Evolutionary conservation across 169 alveolate species (phyloP), one percentile per base, ranked within the genome.

Genomic region (Eimeria tenella): DNA sequence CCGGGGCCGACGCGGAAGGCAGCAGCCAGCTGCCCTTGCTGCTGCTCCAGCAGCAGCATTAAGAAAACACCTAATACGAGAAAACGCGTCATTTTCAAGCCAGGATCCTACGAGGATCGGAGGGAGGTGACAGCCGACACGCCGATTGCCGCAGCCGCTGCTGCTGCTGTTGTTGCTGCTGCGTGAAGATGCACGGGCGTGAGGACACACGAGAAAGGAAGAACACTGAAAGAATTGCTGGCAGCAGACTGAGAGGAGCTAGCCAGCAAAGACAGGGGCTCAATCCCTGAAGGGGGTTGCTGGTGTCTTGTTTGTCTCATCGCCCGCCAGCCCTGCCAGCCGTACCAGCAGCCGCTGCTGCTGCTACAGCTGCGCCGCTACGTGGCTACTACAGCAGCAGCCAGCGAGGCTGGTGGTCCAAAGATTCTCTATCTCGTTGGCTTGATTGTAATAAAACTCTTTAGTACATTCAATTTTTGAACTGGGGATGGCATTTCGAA

Each of bases 81-180:
- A 68, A 68, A 21, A 52, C 65, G 86, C 6, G 86, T 8, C 86
- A 75, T 75, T 75, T 13, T 50, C n/a, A 50, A 75, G 8, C 21
- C 13, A 15, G 42, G 55, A 42, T 25, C 63, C 13, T 75, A 11
- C 25, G 23, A 49, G 63, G 23, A 50, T 15, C 23, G 23, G 17
- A 42, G 63, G 42, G 86, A 75, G n/a, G 23, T 31, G 63, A 17
- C 86, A 49, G 86, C 86, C 86, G 86, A 52, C 86, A 75, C 86
- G n/a, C 63, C 86, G 60, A 49, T 10, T 75, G 86, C 63, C 49
- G 86, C 86, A 31, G 86, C 86, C 4, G 63, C 25, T 42, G 60
- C 58, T 49, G 58, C 63, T 49, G 60, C 63, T 75, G 60, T 4
- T 75, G 86, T 23, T n/a, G 77, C 77, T n/a, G 65, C 52, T 31